phyloP scores from a whole-genome alignment of 306 rosid species.

The Canavalia gladiata region DNA sequence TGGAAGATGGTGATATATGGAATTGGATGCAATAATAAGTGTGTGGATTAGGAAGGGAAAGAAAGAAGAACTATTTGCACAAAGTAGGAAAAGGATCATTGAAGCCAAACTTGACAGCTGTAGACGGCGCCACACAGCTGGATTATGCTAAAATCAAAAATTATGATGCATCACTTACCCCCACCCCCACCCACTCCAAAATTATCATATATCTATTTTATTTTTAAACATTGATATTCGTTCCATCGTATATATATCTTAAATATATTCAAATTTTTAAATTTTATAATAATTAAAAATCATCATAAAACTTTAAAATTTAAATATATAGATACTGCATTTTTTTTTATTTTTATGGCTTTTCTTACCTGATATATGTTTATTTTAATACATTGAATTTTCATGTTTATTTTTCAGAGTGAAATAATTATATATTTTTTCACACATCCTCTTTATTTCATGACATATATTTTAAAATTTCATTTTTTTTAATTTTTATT shows the following conservation, averaged over 20 bases:
- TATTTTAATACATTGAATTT: neutral
- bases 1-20: conserved; percentile 49
- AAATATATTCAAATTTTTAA: too few relatives aligned
- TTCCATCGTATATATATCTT: too few relatives aligned
- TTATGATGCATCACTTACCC: neutral
- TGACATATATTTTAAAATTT: too few relatives aligned
- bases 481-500: too few relatives aligned
- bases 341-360: neutral
- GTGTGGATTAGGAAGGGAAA: conserved; percentile 30
- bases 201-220: neutral
- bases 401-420: neutral
- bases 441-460: too few relatives aligned
- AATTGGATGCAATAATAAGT: conserved; percentile 36
- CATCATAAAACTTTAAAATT: too few relatives aligned
- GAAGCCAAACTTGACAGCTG: conserved; percentile 50
- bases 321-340: too few relatives aligned
- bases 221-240: too few relatives aligned
- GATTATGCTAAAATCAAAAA: conserved; percentile 24
- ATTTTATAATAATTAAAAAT: too few relatives aligned
- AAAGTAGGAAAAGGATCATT: conserved; percentile 18
- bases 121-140: conserved; percentile 55
- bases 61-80: neutral
- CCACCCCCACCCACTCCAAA: neutral
- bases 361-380: neutral
- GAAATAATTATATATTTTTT: too few relatives aligned